These are phyloP conservation scores for Hura crepitans DNA, from an alignment of 441 rosid genomes.

Conservation along the genomic window DNA sequence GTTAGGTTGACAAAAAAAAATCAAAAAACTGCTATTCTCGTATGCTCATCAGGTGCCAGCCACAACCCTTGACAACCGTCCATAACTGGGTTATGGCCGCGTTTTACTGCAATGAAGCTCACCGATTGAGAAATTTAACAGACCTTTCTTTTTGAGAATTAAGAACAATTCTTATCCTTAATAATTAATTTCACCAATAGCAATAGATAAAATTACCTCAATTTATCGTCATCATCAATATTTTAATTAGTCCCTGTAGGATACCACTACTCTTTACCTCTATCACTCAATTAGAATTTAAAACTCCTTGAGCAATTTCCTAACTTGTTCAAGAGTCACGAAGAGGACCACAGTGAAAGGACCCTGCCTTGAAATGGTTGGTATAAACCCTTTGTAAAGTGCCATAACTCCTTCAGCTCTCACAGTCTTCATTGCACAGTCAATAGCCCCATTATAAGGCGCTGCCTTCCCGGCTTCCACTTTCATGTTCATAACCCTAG, in stretches of 20 bases:
- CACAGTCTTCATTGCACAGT: slow-evolving; percentile 72
- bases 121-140: too few relatives aligned
- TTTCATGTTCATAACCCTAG: slow-evolving; percentile 83
- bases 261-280: too few relatives aligned
- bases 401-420: slow-evolving; percentile 63
- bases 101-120: too few relatives aligned
- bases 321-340: slow-evolving; percentile 72
- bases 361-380: slow-evolving; percentile 73
- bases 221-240: slow-evolving; percentile 28
- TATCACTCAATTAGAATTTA: too few relatives aligned
- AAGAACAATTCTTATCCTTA: neutral
- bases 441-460: slow-evolving; percentile 66
- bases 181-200: neutral
- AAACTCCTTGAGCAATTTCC: slow-evolving; percentile 55
- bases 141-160: neutral
- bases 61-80: too few relatives aligned
- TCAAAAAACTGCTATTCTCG: too few relatives aligned
- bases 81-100: too few relatives aligned
- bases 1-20: too few relatives aligned
- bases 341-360: slow-evolving; percentile 80
- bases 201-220: neutral
- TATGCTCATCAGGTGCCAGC: too few relatives aligned
- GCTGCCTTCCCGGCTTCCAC: slow-evolving; percentile 50
- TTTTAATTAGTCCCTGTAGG: too few relatives aligned
- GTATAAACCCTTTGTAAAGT: slow-evolving; percentile 67